A percentile compares a stretch with the other conserved stretches of the same genome.
phyloP scores from a whole-genome alignment of 2,329 filamentous ascomycete genomes.

The Exophiala aquamarina region DNA sequence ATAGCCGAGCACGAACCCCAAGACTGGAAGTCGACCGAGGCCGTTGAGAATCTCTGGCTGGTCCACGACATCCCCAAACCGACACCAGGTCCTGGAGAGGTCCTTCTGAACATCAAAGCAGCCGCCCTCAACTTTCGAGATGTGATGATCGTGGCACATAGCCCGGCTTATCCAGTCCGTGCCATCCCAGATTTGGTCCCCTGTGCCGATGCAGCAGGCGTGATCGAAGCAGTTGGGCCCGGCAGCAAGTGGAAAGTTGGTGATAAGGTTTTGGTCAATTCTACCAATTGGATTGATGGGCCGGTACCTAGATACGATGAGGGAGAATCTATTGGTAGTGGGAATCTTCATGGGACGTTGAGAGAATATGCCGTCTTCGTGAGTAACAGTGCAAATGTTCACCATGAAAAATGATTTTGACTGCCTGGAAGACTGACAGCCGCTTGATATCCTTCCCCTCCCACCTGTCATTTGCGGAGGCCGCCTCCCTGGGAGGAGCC shows the following conservation, averaged over 20 bases:
- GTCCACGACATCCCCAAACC: neutral
- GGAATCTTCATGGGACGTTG: too few relatives aligned
- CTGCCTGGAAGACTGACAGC: too few relatives aligned
- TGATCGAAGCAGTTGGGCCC: neutral
- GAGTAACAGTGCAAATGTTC: too few relatives aligned
- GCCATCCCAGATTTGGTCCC: neutral
- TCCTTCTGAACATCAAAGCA: neutral
- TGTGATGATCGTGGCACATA: neutral
- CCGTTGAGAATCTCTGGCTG: neutral
- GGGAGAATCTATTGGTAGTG: too few relatives aligned
- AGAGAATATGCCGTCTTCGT: too few relatives aligned
- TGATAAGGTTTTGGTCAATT: neutral
- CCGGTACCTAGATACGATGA: too few relatives aligned
- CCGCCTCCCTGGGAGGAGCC: slow-evolving; percentile 59
- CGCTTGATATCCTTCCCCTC: too few relatives aligned
- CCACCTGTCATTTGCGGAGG: slow-evolving; percentile 39
- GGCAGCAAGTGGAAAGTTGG: neutral
- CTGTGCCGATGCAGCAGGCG: neutral
- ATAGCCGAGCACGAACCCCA: too few relatives aligned
- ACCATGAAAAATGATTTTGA: too few relatives aligned
- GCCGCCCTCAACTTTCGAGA: neutral
- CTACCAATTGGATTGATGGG: neutral
- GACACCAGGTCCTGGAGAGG: neutral
- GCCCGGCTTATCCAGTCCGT: neutral
- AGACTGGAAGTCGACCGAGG: too few relatives aligned